These are phyloP conservation scores for Anthostomella pinea DNA, from an alignment of 2,329 filamentous ascomycete genomes.

Conservation along the genomic window DNA sequence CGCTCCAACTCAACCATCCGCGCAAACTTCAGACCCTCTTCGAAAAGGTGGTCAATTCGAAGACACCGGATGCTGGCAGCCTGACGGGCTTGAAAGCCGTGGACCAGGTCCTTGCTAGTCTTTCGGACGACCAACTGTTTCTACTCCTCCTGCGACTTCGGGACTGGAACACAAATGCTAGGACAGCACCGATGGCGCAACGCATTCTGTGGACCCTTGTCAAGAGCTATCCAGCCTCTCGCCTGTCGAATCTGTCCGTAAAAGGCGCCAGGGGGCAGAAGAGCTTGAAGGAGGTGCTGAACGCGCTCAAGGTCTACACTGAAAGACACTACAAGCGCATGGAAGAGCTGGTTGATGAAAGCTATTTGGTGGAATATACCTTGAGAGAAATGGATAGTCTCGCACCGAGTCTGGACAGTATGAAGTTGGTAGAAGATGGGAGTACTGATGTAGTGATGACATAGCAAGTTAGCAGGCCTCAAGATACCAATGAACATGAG, in stretches of 20 bases:
- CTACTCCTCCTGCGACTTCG: slow-evolving; percentile 75
- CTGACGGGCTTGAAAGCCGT: slow-evolving; percentile 67
- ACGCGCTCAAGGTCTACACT: slow-evolving; percentile 85
- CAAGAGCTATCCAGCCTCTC: slow-evolving; percentile 74
- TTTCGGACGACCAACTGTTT: slow-evolving; percentile 85
- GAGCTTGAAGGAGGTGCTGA: slow-evolving; percentile 78
- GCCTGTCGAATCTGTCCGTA: slow-evolving; percentile 68
- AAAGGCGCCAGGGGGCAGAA: slow-evolving; percentile 56
- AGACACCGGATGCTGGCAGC: slow-evolving; percentile 58
- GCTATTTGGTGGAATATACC: slow-evolving; percentile 91
- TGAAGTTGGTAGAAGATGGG: slow-evolving; percentile 37
- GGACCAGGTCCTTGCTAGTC: slow-evolving; percentile 74
- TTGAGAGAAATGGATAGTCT: slow-evolving; percentile 86
- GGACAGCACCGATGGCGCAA: slow-evolving; percentile 82
- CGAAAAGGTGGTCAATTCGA: slow-evolving; percentile 69
- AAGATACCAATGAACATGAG: slow-evolving; percentile 9
- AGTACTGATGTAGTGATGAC: slow-evolving; percentile 43
- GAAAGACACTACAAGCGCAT: slow-evolving; percentile 88
- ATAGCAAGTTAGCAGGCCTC: slow-evolving; percentile 13
- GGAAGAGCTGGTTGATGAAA: slow-evolving; percentile 90
- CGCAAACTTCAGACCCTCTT: slow-evolving; percentile 82
- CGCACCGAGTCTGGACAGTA: slow-evolving; percentile 41
- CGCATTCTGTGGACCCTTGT: slow-evolving; percentile 78
- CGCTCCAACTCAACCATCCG: slow-evolving; percentile 91
- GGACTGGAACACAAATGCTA: slow-evolving; percentile 97